Conservation (phyloP, 140 eudicot genomes). For the Cichorium intybus region DNA sequence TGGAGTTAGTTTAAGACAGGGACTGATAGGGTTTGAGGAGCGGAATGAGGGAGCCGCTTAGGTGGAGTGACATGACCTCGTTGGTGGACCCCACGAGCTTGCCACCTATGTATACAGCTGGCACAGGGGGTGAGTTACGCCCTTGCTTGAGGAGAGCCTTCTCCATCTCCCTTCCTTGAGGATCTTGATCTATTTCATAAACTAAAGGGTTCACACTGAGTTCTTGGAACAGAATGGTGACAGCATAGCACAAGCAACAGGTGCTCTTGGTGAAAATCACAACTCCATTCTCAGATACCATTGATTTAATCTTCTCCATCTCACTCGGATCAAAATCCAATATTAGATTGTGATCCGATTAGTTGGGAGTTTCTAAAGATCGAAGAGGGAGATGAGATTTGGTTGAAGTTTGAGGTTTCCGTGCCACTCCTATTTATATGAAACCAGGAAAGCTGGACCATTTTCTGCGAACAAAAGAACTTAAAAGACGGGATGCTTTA, state of each 20-base stretch:
- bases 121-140: conserved; percentile 58
- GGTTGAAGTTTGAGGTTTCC: conserved; percentile 41
- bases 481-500: conserved; percentile 45
- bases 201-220: conserved; percentile 58
- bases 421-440: conserved; percentile 62
- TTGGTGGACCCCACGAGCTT: conserved; percentile 85
- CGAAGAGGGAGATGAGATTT: conserved; percentile 21
- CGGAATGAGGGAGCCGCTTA: conserved; percentile 70
- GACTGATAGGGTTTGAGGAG: conserved; percentile 55
- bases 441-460: conserved; percentile 19
- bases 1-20: conserved; percentile 11
- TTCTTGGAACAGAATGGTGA: conserved; percentile 66
- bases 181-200: conserved; percentile 67
- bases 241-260: conserved; percentile 88
- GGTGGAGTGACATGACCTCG: conserved; percentile 97
- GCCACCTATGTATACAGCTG: conserved; percentile 87
- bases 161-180: conserved; percentile 79
- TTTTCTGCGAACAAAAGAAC: conserved; percentile 36
- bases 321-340: conserved; percentile 27
- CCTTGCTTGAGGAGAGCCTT: conserved; percentile 68
- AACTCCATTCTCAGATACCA: conserved; percentile 73
- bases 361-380: conserved; percentile 13
- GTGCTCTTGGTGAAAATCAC: conserved; percentile 91
- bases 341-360: conserved; percentile 16
- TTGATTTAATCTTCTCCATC: conserved; percentile 67